Evolutionary conservation across 108 stramenopile species (phyloP), one percentile per base, ranked within the genome.

Genomic region (Mediolabrus comicus): DNA sequence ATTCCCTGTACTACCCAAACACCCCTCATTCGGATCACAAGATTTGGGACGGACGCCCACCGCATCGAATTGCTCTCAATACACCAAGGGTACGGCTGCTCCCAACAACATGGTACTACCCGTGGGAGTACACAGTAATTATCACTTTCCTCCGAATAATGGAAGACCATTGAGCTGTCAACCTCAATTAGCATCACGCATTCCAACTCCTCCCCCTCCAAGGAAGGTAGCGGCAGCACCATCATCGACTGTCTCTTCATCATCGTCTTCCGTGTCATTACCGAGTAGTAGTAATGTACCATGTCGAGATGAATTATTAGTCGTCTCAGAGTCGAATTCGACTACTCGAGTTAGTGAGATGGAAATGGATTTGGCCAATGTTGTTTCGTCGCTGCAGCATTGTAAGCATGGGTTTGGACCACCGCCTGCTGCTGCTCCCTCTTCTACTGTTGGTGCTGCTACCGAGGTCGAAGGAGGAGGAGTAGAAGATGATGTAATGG

Each of bases 401-500:
- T 58, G 34, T 16, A 59, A 58, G 28, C 56, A 67, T 38, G 10
- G 2, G 6, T 5, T 4, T 43, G 4, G 17, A 22, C 22, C 46
- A 49, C 22, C 22, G 9, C 46, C 46, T 24, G 0, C 22, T 22
- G 7, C 22, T 17, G 41, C n/a, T n/a, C n/a, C n/a, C n/a, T n/a
- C n/a, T n/a, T n/a, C n/a, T n/a, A n/a, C n/a, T n/a, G n/a, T n/a
- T n/a, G n/a, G n/a, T n/a, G n/a, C n/a, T n/a, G n/a, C n/a, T 43
- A 14, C 19, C 14, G 22, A 22, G 22, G 22, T 6, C 22, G 22
- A 13, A 4, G 9, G 61, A 38, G n/a, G n/a, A 34, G 22, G 61
- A 7, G 28, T 58, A 7, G 54, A 56, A 43, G 63, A 70, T 38
- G 76, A 77, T 60, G 76, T 77, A 25, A 58, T 77, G 55, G 76